Percentiles rank a stretch among this genome's conserved stretches.
These are phyloP conservation scores for Oenanthe javanica DNA, from an alignment of 140 eudicot genomes.

Conservation along the genomic window DNA sequence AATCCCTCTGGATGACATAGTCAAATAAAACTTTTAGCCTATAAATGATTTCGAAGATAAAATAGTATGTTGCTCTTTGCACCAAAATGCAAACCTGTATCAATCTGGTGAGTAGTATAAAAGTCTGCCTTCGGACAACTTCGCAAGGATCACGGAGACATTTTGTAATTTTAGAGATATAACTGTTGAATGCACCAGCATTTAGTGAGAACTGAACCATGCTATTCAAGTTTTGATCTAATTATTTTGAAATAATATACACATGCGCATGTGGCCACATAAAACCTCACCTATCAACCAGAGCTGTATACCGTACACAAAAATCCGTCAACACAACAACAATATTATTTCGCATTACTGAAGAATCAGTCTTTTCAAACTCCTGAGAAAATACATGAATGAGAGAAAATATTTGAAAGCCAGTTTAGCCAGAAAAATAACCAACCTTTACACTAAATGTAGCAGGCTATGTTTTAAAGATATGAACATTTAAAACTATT, in stretches of 20 bases:
- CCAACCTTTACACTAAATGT: not conserved
- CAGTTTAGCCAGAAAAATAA: not conserved
- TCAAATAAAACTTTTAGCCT: not conserved
- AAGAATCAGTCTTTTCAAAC: slow-evolving; percentile 76
- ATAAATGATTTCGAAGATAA: slow-evolving; percentile 1
- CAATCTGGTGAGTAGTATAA: slow-evolving; percentile 76
- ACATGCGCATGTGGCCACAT: not conserved
- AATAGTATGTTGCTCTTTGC: not conserved
- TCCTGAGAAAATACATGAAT: slow-evolving; percentile 49
- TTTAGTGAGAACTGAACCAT: slow-evolving; percentile 9
- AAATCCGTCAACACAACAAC: slow-evolving; percentile 90
- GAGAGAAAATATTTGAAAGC: not conserved
- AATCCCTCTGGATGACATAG: slow-evolving; percentile 58
- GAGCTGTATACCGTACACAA: slow-evolving; percentile 87
- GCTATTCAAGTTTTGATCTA: not conserved
- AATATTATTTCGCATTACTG: slow-evolving; percentile 81
- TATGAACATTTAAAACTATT: not conserved
- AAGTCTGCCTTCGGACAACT: slow-evolving; percentile 89
- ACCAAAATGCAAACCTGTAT: slow-evolving; percentile 57
- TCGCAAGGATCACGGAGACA: slow-evolving; percentile 97
- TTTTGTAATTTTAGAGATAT: slow-evolving; percentile 83
- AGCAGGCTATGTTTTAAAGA: not conserved
- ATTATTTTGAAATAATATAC: not conserved
- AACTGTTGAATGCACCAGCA: slow-evolving; percentile 33
- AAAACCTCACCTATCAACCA: slow-evolving; percentile 80